phyloP scores from a whole-genome alignment of 148 eudicot species.

The Camellia sinensis region DNA sequence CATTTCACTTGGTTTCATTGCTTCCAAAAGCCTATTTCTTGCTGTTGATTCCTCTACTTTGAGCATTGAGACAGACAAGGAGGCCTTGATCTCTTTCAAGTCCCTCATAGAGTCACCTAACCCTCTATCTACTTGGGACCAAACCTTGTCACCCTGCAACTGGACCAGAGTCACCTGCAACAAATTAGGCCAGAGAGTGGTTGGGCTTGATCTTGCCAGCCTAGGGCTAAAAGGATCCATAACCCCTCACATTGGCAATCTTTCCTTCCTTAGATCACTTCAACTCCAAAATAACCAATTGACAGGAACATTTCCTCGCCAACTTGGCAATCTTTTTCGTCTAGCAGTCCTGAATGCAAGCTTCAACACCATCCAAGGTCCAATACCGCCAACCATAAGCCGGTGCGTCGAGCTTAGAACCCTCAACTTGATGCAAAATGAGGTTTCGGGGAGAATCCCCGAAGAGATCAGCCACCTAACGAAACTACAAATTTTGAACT shows the following conservation, averaged over 20 bases:
- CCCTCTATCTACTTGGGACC: slow-evolving; percentile 34
- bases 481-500: slow-evolving; percentile 28
- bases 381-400: slow-evolving; percentile 27
- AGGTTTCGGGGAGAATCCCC: slow-evolving; percentile 29
- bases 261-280: slow-evolving; percentile 32
- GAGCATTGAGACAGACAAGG: slow-evolving; percentile 21
- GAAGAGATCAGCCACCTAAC: slow-evolving; percentile 17
- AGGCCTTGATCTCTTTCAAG: slow-evolving; percentile 30
- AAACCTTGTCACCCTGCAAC: slow-evolving; percentile 31
- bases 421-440: slow-evolving; percentile 29
- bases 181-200: slow-evolving; percentile 23
- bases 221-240: slow-evolving; percentile 25
- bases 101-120: slow-evolving; percentile 20
- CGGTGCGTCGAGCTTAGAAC: slow-evolving; percentile 21
- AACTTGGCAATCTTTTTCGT: slow-evolving; percentile 22
- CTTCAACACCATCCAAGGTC: slow-evolving; percentile 28
- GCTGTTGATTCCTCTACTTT: neutral
- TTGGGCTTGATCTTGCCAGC: slow-evolving; percentile 32
- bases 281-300: slow-evolving; percentile 35
- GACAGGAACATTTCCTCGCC: slow-evolving; percentile 23
- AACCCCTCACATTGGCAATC: slow-evolving; percentile 36
- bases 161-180: slow-evolving; percentile 34
- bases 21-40: neutral
- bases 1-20: neutral
- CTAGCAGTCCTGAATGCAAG: slow-evolving; percentile 30